Conservation (phyloP, 164 flowering plant genomes). For the Vitis rotundifolia region DNA sequence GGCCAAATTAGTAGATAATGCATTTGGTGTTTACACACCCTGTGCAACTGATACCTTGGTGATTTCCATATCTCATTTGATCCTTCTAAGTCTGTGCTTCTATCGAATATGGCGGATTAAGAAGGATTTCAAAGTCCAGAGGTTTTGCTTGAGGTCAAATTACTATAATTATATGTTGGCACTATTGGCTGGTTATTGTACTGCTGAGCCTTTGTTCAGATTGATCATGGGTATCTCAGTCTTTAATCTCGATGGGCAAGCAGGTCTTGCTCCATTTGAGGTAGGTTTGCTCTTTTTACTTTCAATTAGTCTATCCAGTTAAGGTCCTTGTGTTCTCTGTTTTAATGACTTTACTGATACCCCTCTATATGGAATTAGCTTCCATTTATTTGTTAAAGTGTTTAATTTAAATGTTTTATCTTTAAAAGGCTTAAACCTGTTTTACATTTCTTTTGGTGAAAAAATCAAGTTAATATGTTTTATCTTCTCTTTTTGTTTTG, state of each 20-base stretch:
- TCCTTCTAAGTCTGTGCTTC: slow-evolving; percentile 60
- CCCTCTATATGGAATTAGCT: too few species aligned
- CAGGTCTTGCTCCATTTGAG: slow-evolving; percentile 86
- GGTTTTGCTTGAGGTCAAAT: slow-evolving; percentile 70
- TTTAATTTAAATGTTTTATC: too few species aligned
- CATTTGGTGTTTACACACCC: slow-evolving; percentile 89
- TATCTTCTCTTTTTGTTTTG: too few species aligned
- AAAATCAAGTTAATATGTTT: too few species aligned
- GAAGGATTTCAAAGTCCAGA: slow-evolving; percentile 52
- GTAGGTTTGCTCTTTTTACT: slow-evolving; percentile 26
- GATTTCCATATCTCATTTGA: slow-evolving; percentile 64
- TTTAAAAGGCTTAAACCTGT: too few species aligned
- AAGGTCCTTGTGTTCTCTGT: not conserved
- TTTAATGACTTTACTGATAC: not conserved
- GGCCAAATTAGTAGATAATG: slow-evolving; percentile 68
- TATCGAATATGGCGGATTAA: slow-evolving; percentile 72
- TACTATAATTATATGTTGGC: slow-evolving; percentile 65
- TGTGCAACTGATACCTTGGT: slow-evolving; percentile 79
- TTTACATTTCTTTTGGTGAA: too few species aligned
- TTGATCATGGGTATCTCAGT: slow-evolving; percentile 82
- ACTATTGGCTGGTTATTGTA: slow-evolving; percentile 62
- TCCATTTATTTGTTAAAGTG: too few species aligned
- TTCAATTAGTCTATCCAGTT: too few species aligned
- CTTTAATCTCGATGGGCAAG: slow-evolving; percentile 66
- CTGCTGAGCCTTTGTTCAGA: slow-evolving; percentile 80